Base-by-base conservation (phyloP, 164 flowering plant genomes). In the Annona squamosa region DNA sequence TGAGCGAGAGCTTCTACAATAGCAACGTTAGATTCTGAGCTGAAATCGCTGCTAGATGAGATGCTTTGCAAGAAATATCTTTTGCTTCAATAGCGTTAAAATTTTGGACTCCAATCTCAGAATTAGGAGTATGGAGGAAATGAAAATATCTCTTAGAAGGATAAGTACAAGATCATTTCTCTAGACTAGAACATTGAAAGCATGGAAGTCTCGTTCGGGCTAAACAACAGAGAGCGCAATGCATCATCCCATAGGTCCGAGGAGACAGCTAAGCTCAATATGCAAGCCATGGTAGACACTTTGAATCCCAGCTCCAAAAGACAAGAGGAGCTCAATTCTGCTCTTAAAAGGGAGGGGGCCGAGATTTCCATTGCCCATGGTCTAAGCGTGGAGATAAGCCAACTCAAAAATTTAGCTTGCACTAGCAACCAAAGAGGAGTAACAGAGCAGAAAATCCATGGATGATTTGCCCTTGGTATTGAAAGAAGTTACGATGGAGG, bases 381-480 rank as follows among this genome's bases (percentile, higher is more conserved):
- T 72, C 46, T 81, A 64, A 45, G 67, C 2, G 69, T 77, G 48
- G 92, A 91, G 79, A 74, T 84, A 44, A 78, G 17, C 1, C 4
- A 59, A 48, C 80, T 94, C 1, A 85, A 74, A 68, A 83, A 76
- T 69, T 26, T 93, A 95, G 71, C 65, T 87, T 64, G 89, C 80
- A 69, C 66, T 70, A 19, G 92, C 95, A 0, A 80, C 73, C 0
- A 90, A 85, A 67, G 93, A 90, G 4, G 98, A 95, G 72, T 91
- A 85, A 72, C 87, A 82, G n/a, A 86, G 84, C 84, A 84, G 76
- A 77, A 86, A 86, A 63, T 97, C 98, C 70, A 82, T 93, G 97
- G 97, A 95, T 78, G 97, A 90, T 48, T 76, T 93, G 26, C 97
- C 92, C 5, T 65, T 85, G 18, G 95, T 90, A 3, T 72, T 95